Evolutionary conservation across 495 filamentous ascomycete genomes (phyloP), one percentile per base, ranked within the genome.

Genomic region (Halenospora varia): DNA sequence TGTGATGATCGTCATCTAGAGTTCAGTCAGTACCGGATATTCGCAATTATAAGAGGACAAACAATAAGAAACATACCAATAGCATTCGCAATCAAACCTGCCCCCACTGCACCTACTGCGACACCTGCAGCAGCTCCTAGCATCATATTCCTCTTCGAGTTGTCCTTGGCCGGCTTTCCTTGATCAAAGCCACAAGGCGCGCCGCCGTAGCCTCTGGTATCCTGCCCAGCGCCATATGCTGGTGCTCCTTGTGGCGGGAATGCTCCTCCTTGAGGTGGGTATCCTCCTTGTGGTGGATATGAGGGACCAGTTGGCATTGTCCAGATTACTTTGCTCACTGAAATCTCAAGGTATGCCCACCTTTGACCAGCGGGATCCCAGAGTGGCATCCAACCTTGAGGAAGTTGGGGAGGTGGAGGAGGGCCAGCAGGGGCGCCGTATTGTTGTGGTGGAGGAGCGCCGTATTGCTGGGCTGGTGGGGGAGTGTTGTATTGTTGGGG

Each of bases 101-200:
- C 56, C 1, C 56, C 48, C 9, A 52, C 24, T 10, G 48, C 56
- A 59, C 48, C 56, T 11, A 52, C 48, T 23, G 50, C 56, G 20
- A 59, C 19, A 26, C 48, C 56, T 18, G 10, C 56, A 45, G 56
- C 56, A 8, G 39, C 55, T 48, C 55, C 55, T 35, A 57, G 39
- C 55, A 57, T 57, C 55, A 57, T 57, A n/a, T 57, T 57, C 55
- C 51, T 57, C 45, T 53, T 59, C 10, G 26, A 53, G 20, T 53
- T 25, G n/a, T 53, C 40, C 35, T 48, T 52, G 11, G 44, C 48
- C 18, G 25, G 11, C 41, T 59, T 48, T 19, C 23, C 15, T 9
- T 50, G 17, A 17, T 25, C 55, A 42, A 41, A 40, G 3, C 20
- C 22, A 25, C 20, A 18, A 10, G 17, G 10, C 11, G 4, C 19